Conservation (phyloP, 202 grass and related monocot species). For the Carex sylvatica region DNA sequence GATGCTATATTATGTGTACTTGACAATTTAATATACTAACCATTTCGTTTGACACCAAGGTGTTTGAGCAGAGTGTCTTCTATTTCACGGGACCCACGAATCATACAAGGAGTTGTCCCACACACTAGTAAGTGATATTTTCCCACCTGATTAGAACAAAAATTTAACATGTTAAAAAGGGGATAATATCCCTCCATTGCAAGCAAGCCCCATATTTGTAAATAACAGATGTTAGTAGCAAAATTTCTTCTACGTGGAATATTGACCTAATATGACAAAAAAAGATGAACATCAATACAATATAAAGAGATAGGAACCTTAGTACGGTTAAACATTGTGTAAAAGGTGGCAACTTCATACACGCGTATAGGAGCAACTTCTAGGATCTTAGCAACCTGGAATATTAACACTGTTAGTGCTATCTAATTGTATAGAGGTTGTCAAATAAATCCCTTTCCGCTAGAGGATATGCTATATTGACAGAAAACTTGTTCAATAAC, state of each 20-base stretch:
- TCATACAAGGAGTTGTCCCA: slow-evolving; percentile 99
- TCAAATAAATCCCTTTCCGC: background rate
- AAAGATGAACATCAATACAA: slow-evolving; percentile 2
- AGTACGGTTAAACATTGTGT: slow-evolving; percentile 92
- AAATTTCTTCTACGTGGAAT: background rate
- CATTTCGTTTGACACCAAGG: slow-evolving; percentile 96
- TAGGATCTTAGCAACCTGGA: slow-evolving; percentile 86
- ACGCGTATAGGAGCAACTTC: slow-evolving; percentile 89
- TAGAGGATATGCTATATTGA: background rate
- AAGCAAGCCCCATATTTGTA: background rate
- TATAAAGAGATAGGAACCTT: slow-evolving; percentile 52
- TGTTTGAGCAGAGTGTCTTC: slow-evolving; percentile 87
- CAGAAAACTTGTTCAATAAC: background rate
- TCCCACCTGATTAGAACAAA: slow-evolving; percentile 60
- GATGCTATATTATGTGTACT: background rate
- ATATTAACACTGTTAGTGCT: slow-evolving; percentile 20
- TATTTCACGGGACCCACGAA: slow-evolving; percentile 90
- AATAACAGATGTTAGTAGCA: background rate
- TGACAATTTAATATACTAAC: slow-evolving; percentile 32
- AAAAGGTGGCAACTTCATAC: slow-evolving; percentile 99
- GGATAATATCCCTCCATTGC: slow-evolving; percentile 2
- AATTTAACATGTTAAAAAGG: background rate
- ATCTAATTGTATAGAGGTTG: slow-evolving; percentile 9
- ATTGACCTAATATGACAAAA: background rate
- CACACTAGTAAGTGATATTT: slow-evolving; percentile 98